Evolutionary conservation across 2,329 filamentous ascomycete species (phyloP).

Genomic region (Lizonia empirigonia): DNA sequence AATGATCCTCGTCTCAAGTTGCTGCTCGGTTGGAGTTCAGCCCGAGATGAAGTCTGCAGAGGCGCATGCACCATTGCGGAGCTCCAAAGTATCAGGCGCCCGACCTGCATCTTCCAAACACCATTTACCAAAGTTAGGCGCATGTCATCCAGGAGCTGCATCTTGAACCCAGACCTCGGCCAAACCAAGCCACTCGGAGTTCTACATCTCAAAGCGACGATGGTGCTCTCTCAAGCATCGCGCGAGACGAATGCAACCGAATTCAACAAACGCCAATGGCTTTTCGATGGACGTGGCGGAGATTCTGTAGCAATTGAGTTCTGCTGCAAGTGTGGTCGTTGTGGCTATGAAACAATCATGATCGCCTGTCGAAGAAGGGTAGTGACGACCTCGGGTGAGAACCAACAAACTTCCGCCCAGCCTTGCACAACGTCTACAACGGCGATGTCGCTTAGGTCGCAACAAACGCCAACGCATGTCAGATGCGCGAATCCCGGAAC

Average conservation of each 20-base stretch:
- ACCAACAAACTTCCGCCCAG: neutral
- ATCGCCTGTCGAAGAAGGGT: constrained; percentile 2
- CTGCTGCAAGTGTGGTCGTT: neutral
- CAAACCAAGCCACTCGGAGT: constrained; percentile 6
- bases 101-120: neutral
- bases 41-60: constrained; percentile 1
- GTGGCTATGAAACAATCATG: neutral
- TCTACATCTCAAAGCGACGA: neutral
- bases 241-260: constrained; percentile 2
- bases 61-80: neutral
- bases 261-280: constrained; percentile 14
- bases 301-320: neutral
- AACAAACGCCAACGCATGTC: constrained; percentile 8
- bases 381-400: constrained; percentile 4
- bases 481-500: constrained; percentile 5
- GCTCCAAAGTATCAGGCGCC: neutral
- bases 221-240: constrained; percentile 2
- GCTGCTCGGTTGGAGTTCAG: neutral
- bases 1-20: constrained; percentile 1
- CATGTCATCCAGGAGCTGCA: neutral
- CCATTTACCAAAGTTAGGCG: neutral
- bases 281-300: neutral
- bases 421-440: constrained; percentile 6
- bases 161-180: constrained; percentile 3
- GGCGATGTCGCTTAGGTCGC: constrained; percentile 9